A percentile compares a stretch with the other conserved stretches of the same genome.
Conservation (phyloP, 75 land plant genomes). For the Selaginella tamariscina region DNA sequence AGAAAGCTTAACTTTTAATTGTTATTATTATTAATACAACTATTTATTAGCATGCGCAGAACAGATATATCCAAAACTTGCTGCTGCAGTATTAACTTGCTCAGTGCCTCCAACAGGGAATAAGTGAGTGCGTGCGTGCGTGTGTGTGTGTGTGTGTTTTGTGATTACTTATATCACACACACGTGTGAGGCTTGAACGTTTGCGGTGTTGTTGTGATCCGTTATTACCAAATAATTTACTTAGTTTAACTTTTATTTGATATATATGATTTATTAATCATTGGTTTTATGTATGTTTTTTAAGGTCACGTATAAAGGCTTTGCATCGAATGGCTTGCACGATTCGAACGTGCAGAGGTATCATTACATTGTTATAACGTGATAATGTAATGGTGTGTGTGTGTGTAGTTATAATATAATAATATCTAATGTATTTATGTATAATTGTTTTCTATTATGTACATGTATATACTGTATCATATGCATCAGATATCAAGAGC, state of each 20-base stretch:
- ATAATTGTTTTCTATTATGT: neutral
- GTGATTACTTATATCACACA: too few species aligned
- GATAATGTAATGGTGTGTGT: neutral
- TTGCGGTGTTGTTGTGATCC: neutral
- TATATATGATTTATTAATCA: neutral
- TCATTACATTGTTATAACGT: too few species aligned
- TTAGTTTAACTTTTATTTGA: neutral
- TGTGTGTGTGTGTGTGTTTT: too few species aligned
- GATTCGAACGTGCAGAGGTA: slow-evolving; percentile 38
- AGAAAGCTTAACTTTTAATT: too few species aligned
- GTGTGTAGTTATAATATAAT: neutral
- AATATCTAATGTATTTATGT: neutral
- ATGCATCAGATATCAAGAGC: slow-evolving; percentile 56
- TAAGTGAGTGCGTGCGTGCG: too few species aligned
- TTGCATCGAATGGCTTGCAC: slow-evolving; percentile 52
- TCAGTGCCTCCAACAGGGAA: slow-evolving; percentile 95
- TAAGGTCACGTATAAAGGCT: slow-evolving; percentile 72
- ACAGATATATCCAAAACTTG: slow-evolving; percentile 34
- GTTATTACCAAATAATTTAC: neutral
- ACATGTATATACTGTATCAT: neutral
- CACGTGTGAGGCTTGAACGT: too few species aligned
- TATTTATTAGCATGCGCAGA: too few species aligned
- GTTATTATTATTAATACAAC: too few species aligned
- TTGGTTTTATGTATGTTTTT: neutral
- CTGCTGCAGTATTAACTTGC: slow-evolving; percentile 61